A percentile compares a stretch with the other conserved stretches of the same genome.
Evolutionary conservation across 176 grass and related monocot genomes (phyloP).

Genomic region (Pharus latifolius): DNA sequence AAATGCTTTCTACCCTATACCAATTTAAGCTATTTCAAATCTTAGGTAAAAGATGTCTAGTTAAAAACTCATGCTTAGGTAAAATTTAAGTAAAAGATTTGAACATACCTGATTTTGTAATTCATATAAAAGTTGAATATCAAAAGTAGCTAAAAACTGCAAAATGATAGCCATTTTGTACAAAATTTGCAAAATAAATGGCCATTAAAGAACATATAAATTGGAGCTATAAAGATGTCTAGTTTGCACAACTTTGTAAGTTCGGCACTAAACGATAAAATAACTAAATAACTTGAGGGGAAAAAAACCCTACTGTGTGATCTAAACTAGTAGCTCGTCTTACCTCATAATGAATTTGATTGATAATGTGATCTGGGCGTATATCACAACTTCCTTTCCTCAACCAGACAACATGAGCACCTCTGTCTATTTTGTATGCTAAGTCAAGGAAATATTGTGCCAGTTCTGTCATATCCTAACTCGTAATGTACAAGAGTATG

Average conservation of each 20-base stretch:
- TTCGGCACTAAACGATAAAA: neutral
- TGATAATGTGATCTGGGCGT: conserved; percentile 73
- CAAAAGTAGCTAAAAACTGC: neutral
- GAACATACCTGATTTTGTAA: neutral
- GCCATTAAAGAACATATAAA: neutral
- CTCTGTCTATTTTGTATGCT: conserved; percentile 63
- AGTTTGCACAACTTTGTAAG: neutral
- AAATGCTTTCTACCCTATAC: neutral
- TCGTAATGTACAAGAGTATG: neutral
- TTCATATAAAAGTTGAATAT: neutral
- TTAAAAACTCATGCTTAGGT: no score
- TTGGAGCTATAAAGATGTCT: neutral
- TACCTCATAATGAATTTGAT: conserved; percentile 95
- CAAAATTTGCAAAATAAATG: neutral
- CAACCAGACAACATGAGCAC: conserved; percentile 71
- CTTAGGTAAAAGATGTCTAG: no score
- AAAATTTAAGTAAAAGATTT: neutral
- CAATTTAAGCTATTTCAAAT: neutral
- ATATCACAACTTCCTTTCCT: conserved; percentile 64
- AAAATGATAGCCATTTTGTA: neutral
- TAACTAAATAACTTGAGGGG: neutral
- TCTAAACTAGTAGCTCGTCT: neutral
- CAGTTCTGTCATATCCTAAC: neutral
- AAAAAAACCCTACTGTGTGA: neutral
- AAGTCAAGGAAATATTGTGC: conserved; percentile 36